Evolutionary conservation across 169 alveolate genomes (phyloP), one percentile per base, ranked within the genome.

Genomic region (Plasmodium yoelii): DNA sequence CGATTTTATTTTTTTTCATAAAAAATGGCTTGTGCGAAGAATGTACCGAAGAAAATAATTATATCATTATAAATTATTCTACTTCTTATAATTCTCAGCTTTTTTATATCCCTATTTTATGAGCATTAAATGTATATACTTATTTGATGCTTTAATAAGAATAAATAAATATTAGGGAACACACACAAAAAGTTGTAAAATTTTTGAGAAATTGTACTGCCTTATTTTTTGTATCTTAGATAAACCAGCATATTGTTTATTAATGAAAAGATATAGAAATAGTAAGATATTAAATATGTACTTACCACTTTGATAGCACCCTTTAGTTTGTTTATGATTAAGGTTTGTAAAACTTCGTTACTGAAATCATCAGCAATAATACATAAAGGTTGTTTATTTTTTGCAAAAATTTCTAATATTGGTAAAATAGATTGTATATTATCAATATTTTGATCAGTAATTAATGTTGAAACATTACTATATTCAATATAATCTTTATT

Each of bases 281-380:
- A 22, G 1, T 22, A 22, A 22, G 26, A 22, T 1, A 1, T 1
- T 26, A 15, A 64, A 13, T 15, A 1, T 42, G 19, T 0, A 13
- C 44, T 90, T 87, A 73, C 93, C 95, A 87, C 94, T 92, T 96
- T 96, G 70, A 96, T 95, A 87, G 94, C 93, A 22, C 97, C 96
- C 39, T 96, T 90, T 94, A 96, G 93, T 74, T 95, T 94, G 92
- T 96, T 96, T 53, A 96, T 93, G 61, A 96, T 93, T 73, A 95
- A 90, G 1, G 97, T 94, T 57, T 95, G 97, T 87, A 96, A 88
- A 51, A 95, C 96, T 44, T 96, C 98, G 59, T 96, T 91, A 44
- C 97, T 96, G 65, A 95, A 94, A 75, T 96, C 98, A 60, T 96
- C 98, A 0, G 97, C 97, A 64, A 96, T 94, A 22, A 96, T 95